phyloP scores from a whole-genome alignment of 495 filamentous ascomycete genomes.

The Aspergillus sparsus region DNA sequence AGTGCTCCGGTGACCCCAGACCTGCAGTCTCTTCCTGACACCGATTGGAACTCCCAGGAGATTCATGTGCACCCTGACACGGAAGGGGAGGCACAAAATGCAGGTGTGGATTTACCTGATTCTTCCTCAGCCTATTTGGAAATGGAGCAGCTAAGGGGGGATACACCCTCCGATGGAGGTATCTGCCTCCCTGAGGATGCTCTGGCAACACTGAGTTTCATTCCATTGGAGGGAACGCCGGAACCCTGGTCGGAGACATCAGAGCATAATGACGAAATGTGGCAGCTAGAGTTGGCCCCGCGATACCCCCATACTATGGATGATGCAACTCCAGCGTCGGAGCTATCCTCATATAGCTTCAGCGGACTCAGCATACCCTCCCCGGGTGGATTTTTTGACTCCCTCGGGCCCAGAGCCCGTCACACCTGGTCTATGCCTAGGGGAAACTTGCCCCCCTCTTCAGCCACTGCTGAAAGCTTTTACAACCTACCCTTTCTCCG shows the following conservation, averaged over 20 bases:
- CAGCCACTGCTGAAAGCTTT: conserved; percentile 79
- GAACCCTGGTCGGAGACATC: conserved; percentile 47
- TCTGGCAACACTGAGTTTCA: conserved; percentile 72
- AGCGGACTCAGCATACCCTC: conserved; percentile 81
- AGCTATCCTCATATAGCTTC: conserved; percentile 56
- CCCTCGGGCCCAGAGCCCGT: conserved; percentile 67
- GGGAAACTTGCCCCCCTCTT: conserved; percentile 61
- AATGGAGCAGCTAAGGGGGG: conserved; percentile 34
- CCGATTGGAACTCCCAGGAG: conserved; percentile 41
- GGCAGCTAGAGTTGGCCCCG: conserved; percentile 36
- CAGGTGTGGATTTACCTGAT: conserved; percentile 32
- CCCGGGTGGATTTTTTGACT: conserved; percentile 87
- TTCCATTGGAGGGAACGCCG: conserved; percentile 58
- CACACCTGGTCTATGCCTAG: conserved; percentile 70
- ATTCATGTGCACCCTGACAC: conserved; percentile 38
- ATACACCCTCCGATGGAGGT: conserved; percentile 56
- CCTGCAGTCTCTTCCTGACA: conserved; percentile 56
- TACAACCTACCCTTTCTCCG: conserved; percentile 75
- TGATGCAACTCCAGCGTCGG: conserved; percentile 49
- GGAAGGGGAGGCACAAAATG: conserved; percentile 19
- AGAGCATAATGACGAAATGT: conserved; percentile 53
- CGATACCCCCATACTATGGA: conserved; percentile 44
- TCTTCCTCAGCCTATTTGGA: conserved; percentile 24
- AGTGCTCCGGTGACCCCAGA: conserved; percentile 82
- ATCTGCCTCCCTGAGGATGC: conserved; percentile 79